Evolutionary conservation across 345 rosid species (phyloP), one percentile per base, ranked within the genome.

Genomic region (Orychophragmus violaceus): DNA sequence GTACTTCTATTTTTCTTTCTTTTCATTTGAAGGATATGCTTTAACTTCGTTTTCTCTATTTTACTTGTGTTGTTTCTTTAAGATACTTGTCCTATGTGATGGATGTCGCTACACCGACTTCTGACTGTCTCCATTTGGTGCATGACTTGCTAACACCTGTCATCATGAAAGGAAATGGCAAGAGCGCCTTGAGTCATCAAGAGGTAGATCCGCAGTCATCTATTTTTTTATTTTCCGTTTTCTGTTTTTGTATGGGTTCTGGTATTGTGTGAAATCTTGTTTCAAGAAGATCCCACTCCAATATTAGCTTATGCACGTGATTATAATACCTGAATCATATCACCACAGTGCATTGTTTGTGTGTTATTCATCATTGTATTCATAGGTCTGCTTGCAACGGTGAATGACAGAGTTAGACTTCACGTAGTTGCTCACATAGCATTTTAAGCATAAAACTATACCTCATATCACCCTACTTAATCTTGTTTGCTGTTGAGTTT

Each of bases 61-160:
- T 66, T 66, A 29, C 41, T 66, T 73, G 36, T 39, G 42, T 56
- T 36, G 42, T 27, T 62, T 67, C 72, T 72, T 51, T 61, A 72
- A 94, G 99, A 75, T 88, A 90, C 76, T 86, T 94, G 74, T 94
- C 97, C 61, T 94, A 94, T 77, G 76, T 94, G 44, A 94, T 90
- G 97, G 99, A 90, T 74, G 97, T 94, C 25, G 96, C 99, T 53
- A 94, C 99, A 32, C 99, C 99, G 2, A 94, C 99, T 22, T 90
- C 94, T 0, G 99, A 94, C 77, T 90, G 97, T 76, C 90, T 94
- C 77, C 82, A 77, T 21, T 70, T 94, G 88, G 96, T 94, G 50
- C 66, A 80, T 81, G 97, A 87, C 49, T 83, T 90, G 77, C 71
- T 94, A 74, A 72, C 78, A 77, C 97, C 99, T 22, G 96, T 88